phyloP scores from a whole-genome alignment of 202 grass and related monocot species.

The Brachypodium distachyon region DNA sequence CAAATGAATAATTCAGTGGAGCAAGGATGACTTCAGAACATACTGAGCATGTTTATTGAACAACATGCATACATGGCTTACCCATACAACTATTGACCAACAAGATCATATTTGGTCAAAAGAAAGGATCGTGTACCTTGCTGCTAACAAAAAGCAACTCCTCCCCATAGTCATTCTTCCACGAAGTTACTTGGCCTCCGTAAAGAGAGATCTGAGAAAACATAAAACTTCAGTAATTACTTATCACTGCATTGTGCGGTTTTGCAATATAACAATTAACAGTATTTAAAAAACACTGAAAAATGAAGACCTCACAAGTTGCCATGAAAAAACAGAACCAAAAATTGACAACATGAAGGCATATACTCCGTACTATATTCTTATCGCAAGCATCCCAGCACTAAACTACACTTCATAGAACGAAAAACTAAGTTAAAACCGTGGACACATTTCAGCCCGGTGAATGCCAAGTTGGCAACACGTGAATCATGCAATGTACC shows the following conservation, averaged over 20 bases:
- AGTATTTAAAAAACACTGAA: too few species aligned
- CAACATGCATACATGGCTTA: neutral
- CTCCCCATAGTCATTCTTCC: slow-evolving; percentile 85
- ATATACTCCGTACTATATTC: too few species aligned
- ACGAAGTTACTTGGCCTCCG: slow-evolving; percentile 87
- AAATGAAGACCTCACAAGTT: neutral
- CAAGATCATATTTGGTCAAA: neutral
- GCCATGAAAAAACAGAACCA: neutral
- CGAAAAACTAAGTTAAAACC: neutral
- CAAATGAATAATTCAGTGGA: neutral
- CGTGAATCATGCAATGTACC: slow-evolving; percentile 19
- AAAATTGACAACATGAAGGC: neutral
- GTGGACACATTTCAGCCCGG: neutral
- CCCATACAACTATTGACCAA: neutral
- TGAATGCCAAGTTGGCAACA: neutral
- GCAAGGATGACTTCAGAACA: neutral
- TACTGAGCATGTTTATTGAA: neutral
- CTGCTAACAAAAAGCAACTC: slow-evolving; percentile 86
- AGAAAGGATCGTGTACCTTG: slow-evolving; percentile 38
- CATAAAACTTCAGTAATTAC: neutral
- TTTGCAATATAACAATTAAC: neutral
- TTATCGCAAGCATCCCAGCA: neutral
- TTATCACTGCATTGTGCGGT: neutral
- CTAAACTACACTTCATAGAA: neutral
- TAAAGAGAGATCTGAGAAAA: slow-evolving; percentile 54